A percentile compares a stretch with the other conserved stretches of the same genome.
These are phyloP conservation scores for Aegilops sharonensis DNA, from an alignment of 176 grass and related monocot species.

Conservation along the genomic window DNA sequence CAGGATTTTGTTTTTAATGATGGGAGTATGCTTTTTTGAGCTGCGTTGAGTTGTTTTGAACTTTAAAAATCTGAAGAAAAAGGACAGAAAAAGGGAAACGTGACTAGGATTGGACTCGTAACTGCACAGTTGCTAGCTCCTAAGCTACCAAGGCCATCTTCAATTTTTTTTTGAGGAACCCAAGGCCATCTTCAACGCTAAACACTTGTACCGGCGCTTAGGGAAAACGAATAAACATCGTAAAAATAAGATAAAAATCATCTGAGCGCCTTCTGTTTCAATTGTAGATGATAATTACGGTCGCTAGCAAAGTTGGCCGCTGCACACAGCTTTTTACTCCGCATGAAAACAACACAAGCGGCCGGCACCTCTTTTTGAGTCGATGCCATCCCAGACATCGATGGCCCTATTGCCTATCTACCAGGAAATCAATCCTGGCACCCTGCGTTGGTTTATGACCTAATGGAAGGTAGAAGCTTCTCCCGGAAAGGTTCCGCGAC, in stretches of 20 bases:
- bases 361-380: neutral
- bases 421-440: neutral
- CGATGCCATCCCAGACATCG: neutral
- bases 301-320: neutral
- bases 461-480: neutral
- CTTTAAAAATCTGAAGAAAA: constrained; percentile 7
- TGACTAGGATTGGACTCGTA: constrained; percentile 5
- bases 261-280: neutral
- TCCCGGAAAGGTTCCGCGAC: neutral
- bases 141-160: neutral
- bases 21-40: constrained; percentile 11
- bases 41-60: neutral
- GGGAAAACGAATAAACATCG: neutral
- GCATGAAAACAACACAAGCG: neutral
- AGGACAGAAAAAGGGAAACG: neutral
- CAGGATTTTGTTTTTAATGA: neutral
- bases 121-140: neutral
- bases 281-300: neutral
- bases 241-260: neutral
- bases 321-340: neutral
- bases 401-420: too few relatives aligned
- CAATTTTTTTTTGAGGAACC: neutral
- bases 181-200: neutral
- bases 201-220: neutral
- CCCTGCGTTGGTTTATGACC: neutral